Conservation (phyloP, 352 stramenopile species). For the Pythium sp. region DNA sequence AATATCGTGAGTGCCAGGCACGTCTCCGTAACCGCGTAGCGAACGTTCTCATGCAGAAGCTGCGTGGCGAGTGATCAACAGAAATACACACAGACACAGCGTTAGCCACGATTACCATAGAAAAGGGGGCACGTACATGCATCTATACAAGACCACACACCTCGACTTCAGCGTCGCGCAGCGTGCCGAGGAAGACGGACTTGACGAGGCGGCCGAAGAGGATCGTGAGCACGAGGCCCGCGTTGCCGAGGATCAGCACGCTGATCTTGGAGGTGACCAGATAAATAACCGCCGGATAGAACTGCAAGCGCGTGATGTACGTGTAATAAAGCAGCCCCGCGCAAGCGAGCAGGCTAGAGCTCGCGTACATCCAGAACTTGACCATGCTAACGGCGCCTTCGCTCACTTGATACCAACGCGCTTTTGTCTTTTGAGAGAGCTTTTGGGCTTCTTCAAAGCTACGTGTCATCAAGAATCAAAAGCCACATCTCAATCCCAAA, state of each 20-base stretch:
- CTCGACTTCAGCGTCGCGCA: constrained; percentile 85
- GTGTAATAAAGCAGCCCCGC: constrained; percentile 90
- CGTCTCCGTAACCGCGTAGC: constrained; percentile 98
- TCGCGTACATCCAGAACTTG: constrained; percentile 90
- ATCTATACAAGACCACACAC: constrained; percentile 19
- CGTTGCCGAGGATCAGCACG: constrained; percentile 95
- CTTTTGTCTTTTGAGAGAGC: not conserved
- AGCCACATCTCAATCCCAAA: too few relatives aligned
- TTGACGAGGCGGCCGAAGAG: constrained; percentile 73
- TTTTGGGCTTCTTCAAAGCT: not conserved
- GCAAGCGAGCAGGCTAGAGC: constrained; percentile 79
- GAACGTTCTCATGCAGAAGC: constrained; percentile 94
- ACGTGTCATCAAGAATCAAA: not conserved
- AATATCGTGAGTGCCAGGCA: constrained; percentile 99
- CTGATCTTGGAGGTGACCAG: constrained; percentile 96
- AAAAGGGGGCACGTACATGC: too few relatives aligned
- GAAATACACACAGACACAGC: not conserved
- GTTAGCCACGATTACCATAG: not conserved
- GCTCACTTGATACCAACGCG: not conserved
- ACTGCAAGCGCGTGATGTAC: constrained; percentile 93
- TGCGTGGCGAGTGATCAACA: constrained; percentile 26
- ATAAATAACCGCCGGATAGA: constrained; percentile 97
- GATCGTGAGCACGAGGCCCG: constrained; percentile 89
- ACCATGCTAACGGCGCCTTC: constrained; percentile 25
- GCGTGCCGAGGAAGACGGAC: constrained; percentile 81